phyloP scores from a whole-genome alignment of 768 basidiomycete species.

The Exsudoporus frostii region DNA sequence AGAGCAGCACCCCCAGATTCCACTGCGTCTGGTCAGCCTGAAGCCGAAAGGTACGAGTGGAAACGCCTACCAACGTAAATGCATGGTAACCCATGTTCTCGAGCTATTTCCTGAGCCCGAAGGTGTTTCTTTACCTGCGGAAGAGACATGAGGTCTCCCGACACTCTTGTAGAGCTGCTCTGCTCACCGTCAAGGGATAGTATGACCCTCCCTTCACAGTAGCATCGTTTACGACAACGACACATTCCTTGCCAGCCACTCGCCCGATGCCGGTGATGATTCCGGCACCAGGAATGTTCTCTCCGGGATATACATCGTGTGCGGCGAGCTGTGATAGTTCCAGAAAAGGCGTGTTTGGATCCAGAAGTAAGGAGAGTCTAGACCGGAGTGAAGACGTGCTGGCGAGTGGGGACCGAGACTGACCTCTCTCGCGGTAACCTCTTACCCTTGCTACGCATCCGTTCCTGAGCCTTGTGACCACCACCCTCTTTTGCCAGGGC shows the following conservation, averaged over 20 bases:
- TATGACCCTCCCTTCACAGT: conserved; percentile 93
- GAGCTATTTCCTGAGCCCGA: conserved; percentile 91
- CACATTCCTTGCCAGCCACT: conserved; percentile 78
- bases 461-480: conserved; percentile 66
- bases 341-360: conserved; percentile 85
- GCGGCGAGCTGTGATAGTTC: conserved; percentile 86
- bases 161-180: not conserved
- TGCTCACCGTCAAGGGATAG: conserved; percentile 73
- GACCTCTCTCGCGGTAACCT: conserved; percentile 81
- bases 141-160: not conserved
- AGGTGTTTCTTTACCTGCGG: conserved; percentile 89
- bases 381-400: conserved; percentile 1
- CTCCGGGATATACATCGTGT: conserved; percentile 76
- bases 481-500: conserved; percentile 66
- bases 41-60: not conserved
- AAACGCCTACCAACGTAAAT: conserved; percentile 77
- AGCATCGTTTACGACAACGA: conserved; percentile 91
- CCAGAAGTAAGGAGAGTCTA: conserved; percentile 72
- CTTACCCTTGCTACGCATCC: conserved; percentile 78
- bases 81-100: conserved; percentile 85
- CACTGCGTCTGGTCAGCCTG: conserved; percentile 44
- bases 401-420: not conserved
- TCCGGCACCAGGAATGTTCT: conserved; percentile 82
- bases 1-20: conserved; percentile 94
- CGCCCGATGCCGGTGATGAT: conserved; percentile 85